Base-by-base conservation (phyloP, 805 yeast species). In the Candida silvatica region DNA sequence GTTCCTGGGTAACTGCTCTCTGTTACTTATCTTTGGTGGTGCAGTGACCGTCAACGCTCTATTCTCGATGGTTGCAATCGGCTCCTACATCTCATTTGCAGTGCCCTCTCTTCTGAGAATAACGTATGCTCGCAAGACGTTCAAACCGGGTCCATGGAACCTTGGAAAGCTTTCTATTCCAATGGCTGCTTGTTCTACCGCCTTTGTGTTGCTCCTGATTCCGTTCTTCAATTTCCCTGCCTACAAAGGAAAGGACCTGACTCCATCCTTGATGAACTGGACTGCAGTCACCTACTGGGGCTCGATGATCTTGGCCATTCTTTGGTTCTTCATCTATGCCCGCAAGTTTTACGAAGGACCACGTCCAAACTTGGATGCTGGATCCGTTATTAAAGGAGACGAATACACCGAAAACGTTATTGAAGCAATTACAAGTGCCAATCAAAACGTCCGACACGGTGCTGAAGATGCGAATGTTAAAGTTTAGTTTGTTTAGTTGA, bases 21-120 rank as follows among this genome's bases (percentile, higher is more conserved):
- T 74, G 37, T 64, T 75, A 39, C 66, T 77, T 51, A 74, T 78
- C 54, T 78, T 78, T 24, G 81, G 81, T 26, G 76, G 72, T 39
- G 24, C 24, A 22, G 65, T 69, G 15, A 80, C 85, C 32, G 73
- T 78, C 44, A 77, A 70, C 20, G 86, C 86, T 29, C 76, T 77
- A 40, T 79, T 79, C 59, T 76, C 83, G 2, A 81, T 79, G 31
- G 83, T 83, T 34, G 85, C 83, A 30, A 77, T 79, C 47, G 71
- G 80, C 9, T 73, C 80, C 1, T 77, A 77, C 47, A 66, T 78
- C 38, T 77, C 85, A 3, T 79, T 78, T 56, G 65, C 73, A n/a
- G 59, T 74, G 44, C 86, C 86, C 9, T 71, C 77, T 15, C 47
- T 73, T 6, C 64, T 78, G 38, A 71, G 75, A 48, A 69, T 74